Percentiles rank a stretch among this genome's conserved stretches.
phyloP scores from a whole-genome alignment of 148 eudicot genomes.

The Pharnaceum exiguum region DNA sequence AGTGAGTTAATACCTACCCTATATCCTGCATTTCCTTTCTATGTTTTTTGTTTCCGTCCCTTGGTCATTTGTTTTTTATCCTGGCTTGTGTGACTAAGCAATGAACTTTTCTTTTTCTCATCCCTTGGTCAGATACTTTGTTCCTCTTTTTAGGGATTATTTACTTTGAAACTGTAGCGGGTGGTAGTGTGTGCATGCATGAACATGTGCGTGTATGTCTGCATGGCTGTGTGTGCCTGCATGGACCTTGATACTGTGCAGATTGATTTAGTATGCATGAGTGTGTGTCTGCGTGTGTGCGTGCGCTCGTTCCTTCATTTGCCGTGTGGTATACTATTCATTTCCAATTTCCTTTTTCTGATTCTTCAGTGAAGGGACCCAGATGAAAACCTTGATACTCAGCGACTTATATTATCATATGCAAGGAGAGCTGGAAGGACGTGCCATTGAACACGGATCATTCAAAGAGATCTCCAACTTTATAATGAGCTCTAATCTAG shows the following conservation, averaged over 20 bases:
- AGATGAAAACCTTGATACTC: conserved; percentile 54
- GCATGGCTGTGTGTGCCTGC: neutral
- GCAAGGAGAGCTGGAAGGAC: conserved; percentile 96
- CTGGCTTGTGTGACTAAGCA: neutral
- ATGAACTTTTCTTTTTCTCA: too few species aligned
- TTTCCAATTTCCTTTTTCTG: too few species aligned
- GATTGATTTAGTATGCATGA: neutral
- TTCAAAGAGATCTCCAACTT: conserved; percentile 77
- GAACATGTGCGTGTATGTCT: neutral
- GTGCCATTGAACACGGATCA: conserved; percentile 63
- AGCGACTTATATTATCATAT: conserved; percentile 87
- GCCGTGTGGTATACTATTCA: neutral
- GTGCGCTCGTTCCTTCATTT: too few species aligned
- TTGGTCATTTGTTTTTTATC: neutral
- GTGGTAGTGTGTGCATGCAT: too few species aligned
- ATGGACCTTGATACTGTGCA: too few species aligned
- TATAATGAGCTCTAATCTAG: conserved; percentile 43
- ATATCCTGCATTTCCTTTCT: too few species aligned
- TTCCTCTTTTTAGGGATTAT: too few species aligned
- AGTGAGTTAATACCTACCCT: too few species aligned
- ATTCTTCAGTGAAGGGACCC: conserved; percentile 70
- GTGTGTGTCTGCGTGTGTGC: too few species aligned
- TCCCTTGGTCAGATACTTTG: too few species aligned
- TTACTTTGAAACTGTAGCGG: too few species aligned
- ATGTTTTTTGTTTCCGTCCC: too few species aligned